A percentile compares a stretch with the other conserved stretches of the same genome.
Conservation (phyloP, 129 eudicot species). For the Erigeron canadensis region DNA sequence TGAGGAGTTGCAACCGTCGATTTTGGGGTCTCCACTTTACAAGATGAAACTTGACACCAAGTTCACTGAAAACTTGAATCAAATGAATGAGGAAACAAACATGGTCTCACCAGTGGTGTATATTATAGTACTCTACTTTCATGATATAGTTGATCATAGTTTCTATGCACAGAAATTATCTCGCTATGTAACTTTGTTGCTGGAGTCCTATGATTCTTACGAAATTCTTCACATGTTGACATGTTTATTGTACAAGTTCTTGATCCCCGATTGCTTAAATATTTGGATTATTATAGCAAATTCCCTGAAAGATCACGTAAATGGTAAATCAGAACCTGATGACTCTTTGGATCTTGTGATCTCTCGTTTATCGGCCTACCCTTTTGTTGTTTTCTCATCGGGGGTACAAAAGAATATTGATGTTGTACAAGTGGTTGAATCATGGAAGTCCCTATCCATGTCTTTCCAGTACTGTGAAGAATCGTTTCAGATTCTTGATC, state of each 20-base stretch:
- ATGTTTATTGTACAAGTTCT: conserved; percentile 40
- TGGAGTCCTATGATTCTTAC: conserved; percentile 43
- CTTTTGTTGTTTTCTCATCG: conserved; percentile 41
- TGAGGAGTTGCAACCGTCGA: conserved; percentile 54
- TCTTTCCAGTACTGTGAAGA: conserved; percentile 39
- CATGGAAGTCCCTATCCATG: conserved; percentile 55
- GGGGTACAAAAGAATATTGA: conserved; percentile 27
- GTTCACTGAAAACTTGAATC: conserved; percentile 28
- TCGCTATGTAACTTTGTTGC: conserved; percentile 35
- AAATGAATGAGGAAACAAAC: conserved; percentile 26
- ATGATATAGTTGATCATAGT: conserved; percentile 28
- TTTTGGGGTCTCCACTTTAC: conserved; percentile 73
- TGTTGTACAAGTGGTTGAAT: conserved; percentile 44
- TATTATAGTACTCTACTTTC: conserved; percentile 45
- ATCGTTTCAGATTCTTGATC: conserved; percentile 39
- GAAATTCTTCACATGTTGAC: conserved; percentile 48
- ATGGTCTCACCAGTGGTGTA: conserved; percentile 58
- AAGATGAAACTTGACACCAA: conserved; percentile 47
- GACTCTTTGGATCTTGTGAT: conserved; percentile 38
- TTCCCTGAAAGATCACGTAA: conserved; percentile 45
- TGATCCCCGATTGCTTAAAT: conserved; percentile 29
- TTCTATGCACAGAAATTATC: conserved; percentile 35
- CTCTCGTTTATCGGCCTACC: conserved; percentile 58
- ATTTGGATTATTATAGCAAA: conserved; percentile 59
- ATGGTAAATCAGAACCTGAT: conserved; percentile 36